Base-by-base conservation (phyloP, 1,284 basidiomycete genomes). In the Tilletia horrida region DNA sequence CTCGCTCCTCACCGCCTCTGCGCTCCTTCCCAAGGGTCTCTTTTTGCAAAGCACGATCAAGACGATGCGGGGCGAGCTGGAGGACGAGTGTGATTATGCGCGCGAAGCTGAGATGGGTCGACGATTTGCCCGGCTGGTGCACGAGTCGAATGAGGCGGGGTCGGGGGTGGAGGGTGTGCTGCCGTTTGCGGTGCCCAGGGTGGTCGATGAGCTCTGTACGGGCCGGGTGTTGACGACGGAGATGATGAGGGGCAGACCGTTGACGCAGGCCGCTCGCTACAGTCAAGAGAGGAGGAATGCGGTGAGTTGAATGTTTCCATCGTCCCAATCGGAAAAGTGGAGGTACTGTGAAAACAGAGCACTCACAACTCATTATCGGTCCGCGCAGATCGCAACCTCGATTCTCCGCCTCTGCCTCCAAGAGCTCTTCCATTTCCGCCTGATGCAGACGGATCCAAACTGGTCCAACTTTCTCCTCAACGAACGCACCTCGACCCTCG, bases 391-490 rank as follows among this genome's bases (percentile, higher is more conserved):
- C 76, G 92, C 93, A 1, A 84, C 86, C 1, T 86, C 88, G 63
- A 87, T 97, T 64, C 85, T 97, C 63, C 89, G 92, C 63, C 86
- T 98, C 2, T 96, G 93, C 77, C 84, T 98, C 48, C 88, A 87
- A 67, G 95, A 98, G 81, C 87, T 97, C 14, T 96, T 97, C 83
- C 85, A 89, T 68, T 96, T 94, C 84, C 85, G 91, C 27, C 84
- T 91, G 59, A 97, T 98, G 96, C 96, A 98, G 83, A 98, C 95
- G 0, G 95, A 98, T 82, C 95, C 96, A 1, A 98, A 99, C 80
- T 97, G 92, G 91, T 91, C 91, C 25, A 98, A 97, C 82, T 98
- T 98, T 84, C 84, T 99, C 31, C 97, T 90, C 88, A 90, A 94
- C 82, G 79, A 85, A 3, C 62, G 67, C 9, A 73, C 69, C 16